Conservation (phyloP, 495 filamentous ascomycete species). For the Xylaria intraflava region DNA sequence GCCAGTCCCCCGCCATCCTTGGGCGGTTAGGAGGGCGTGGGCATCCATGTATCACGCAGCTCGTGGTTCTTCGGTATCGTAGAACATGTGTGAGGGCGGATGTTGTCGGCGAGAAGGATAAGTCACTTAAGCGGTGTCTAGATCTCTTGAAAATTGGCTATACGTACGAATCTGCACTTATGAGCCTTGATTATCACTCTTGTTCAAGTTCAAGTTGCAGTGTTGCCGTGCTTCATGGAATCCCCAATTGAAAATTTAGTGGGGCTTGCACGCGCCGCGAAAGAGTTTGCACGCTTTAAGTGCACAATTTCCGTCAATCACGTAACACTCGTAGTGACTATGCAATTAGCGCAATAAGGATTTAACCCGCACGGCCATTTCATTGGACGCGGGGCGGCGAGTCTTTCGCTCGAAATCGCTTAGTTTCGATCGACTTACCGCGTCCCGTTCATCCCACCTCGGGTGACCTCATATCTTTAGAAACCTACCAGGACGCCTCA, state of each 20-base stretch:
- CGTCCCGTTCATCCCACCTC: no score
- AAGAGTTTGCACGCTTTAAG: not conserved
- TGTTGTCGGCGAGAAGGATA: not conserved
- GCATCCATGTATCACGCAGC: constrained; percentile 49
- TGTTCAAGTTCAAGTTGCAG: no score
- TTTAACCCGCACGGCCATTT: no score
- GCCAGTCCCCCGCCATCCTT: constrained; percentile 74
- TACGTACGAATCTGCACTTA: not conserved
- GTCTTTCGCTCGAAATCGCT: no score
- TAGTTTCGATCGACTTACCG: no score
- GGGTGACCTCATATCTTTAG: not conserved
- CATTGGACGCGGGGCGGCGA: no score
- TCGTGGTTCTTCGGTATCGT: not conserved
- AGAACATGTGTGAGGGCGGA: not conserved
- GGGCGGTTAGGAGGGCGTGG: constrained; percentile 61
- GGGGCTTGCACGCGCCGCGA: not conserved
- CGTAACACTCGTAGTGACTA: no score
- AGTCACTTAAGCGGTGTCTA: not conserved
- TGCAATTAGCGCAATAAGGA: no score
- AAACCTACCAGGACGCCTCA: not conserved
- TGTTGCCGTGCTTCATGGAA: not conserved
- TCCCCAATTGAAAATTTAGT: constrained; percentile 15
- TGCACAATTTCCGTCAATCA: no score
- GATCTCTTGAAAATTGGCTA: not conserved
- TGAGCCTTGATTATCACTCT: no score